Base-by-base conservation (phyloP, 2,329 filamentous ascomycete species). In the Epicoccum nigrum region DNA sequence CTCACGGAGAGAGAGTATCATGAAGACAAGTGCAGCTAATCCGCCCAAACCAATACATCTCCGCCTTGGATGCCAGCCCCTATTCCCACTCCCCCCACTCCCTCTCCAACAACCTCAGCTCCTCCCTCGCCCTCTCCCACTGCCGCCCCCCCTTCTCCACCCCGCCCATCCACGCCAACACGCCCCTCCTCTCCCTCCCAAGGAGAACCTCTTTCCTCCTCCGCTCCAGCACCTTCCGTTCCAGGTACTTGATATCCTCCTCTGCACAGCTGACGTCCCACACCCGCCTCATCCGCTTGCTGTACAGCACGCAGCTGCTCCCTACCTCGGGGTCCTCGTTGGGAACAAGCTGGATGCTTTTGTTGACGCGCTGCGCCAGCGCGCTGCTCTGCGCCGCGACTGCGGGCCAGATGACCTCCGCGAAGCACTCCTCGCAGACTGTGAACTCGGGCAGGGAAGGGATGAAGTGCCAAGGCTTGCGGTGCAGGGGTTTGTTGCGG, bases 401-500 rank as follows among this genome's bases (percentile, higher is more conserved):
- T 6, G 85, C 77, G 1, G 92, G 91, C 72, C 83, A 84, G n/a
- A 96, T 84, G 1, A 90, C 83, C 17, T 90, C 86, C 13, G 90
- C 83, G 69, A 89, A 96, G 71, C 92, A 97, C 71, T 93, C 90
- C 58, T 89, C 85, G 72, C 92, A 97, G 4, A 96, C 87, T 1
- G 88, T 91, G 63, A 96, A 85, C 39, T 92, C 83, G 0, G 88
- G 89, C 0, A 95, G 76, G 12, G 83, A 79, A 1, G 88, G 84
- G 70, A 95, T 90, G 47, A 83, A 86, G 70, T 95, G 86, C 92
- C 92, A 97, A 31, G 81, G 77, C 11, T 80, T 81, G 46, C 84
- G 81, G n/a, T 78, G 71, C 2, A 88, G 73, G 4, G 84, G 79
- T n/a, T 79, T 81, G 66, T 89, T 85, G 27, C 84, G 80, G 16